Evolutionary conservation across 345 rosid genomes (phyloP).

Genomic region (Aegle marmelos): DNA sequence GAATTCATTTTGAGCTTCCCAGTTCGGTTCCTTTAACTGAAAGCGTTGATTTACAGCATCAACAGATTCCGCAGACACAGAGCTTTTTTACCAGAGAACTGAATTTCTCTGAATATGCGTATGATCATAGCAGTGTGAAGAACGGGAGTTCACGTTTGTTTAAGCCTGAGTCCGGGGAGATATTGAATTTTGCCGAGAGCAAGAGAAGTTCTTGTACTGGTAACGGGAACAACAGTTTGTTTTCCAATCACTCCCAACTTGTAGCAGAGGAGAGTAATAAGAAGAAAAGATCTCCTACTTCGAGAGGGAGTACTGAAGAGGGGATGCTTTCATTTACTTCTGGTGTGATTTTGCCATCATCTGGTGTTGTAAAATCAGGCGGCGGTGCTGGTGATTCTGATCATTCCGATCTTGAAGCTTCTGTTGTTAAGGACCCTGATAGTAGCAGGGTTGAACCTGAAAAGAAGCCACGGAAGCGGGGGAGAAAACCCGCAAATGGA

Average conservation of each 20-base stretch:
- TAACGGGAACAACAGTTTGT: constrained; percentile 38
- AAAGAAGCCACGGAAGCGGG: constrained; percentile 81
- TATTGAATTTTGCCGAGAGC: constrained; percentile 74
- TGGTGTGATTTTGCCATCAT: constrained; percentile 57
- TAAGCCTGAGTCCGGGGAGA: constrained; percentile 79
- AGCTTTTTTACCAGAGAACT: constrained; percentile 49
- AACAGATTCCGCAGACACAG: constrained; percentile 34
- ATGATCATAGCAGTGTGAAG: constrained; percentile 38
- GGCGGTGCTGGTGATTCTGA: constrained; percentile 74
- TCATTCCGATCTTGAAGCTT: constrained; percentile 92
- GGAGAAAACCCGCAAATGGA: constrained; percentile 95
- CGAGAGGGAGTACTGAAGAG: constrained; percentile 70
- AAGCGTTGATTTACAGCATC: constrained; percentile 26
- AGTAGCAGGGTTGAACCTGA: constrained; percentile 70
- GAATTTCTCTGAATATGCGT: constrained; percentile 64
- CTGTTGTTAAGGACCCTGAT: constrained; percentile 66
- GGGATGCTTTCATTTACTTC: constrained; percentile 84
- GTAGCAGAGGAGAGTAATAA: constrained; percentile 56
- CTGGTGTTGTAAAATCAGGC: constrained; percentile 49
- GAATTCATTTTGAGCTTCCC: constrained; percentile 43
- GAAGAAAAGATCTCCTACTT: constrained; percentile 61
- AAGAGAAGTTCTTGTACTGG: constrained; percentile 44
- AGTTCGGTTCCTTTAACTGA: constrained; percentile 52
- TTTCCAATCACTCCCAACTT: constrained; percentile 45
- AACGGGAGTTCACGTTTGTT: constrained; percentile 45